Conservation (phyloP, 192 early-diverging fungal genomes). For the Helicostylum pulchrum region DNA sequence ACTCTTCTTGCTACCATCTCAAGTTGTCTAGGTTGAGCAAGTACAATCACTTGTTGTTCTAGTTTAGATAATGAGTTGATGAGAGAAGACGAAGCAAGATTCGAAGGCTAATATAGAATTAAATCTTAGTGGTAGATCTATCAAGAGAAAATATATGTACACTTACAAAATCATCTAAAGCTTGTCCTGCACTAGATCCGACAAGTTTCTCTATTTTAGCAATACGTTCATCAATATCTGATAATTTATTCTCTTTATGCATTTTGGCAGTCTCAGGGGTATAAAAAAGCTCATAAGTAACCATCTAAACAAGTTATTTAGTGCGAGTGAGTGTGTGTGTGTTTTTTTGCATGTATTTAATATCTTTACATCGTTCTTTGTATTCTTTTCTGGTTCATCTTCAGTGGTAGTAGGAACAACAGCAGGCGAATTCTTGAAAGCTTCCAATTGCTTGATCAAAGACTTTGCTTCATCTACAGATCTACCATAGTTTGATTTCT, state of each 20-base stretch:
- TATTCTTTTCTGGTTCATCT: background rate
- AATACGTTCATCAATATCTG: slow-evolving; percentile 66
- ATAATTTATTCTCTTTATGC: slow-evolving; percentile 52
- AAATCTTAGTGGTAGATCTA: background rate
- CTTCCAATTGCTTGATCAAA: slow-evolving; percentile 51
- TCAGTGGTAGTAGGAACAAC: background rate
- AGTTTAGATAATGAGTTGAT: slow-evolving; percentile 61
- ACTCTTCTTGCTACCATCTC: slow-evolving; percentile 60
- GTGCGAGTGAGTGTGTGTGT: background rate
- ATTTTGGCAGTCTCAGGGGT: slow-evolving; percentile 58
- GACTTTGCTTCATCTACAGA: slow-evolving; percentile 45
- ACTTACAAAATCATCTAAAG: slow-evolving; percentile 45
- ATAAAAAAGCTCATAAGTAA: slow-evolving; percentile 75
- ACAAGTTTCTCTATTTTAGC: slow-evolving; percentile 66
- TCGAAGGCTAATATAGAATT: slow-evolving; percentile 12
- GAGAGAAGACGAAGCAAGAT: slow-evolving; percentile 37
- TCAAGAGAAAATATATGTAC: slow-evolving; percentile 1
- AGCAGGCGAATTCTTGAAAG: slow-evolving; percentile 40
- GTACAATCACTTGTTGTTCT: slow-evolving; percentile 66
- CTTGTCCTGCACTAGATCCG: slow-evolving; percentile 61
- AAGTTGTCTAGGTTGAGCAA: slow-evolving; percentile 71
- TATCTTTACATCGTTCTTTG: background rate
- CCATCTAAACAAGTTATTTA: slow-evolving; percentile 31
- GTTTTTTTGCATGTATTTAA: background rate
- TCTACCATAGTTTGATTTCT: slow-evolving; percentile 26